These are phyloP conservation scores for Cladosporium sp. DNA, from an alignment of 2,329 filamentous ascomycete genomes.

Conservation along the genomic window DNA sequence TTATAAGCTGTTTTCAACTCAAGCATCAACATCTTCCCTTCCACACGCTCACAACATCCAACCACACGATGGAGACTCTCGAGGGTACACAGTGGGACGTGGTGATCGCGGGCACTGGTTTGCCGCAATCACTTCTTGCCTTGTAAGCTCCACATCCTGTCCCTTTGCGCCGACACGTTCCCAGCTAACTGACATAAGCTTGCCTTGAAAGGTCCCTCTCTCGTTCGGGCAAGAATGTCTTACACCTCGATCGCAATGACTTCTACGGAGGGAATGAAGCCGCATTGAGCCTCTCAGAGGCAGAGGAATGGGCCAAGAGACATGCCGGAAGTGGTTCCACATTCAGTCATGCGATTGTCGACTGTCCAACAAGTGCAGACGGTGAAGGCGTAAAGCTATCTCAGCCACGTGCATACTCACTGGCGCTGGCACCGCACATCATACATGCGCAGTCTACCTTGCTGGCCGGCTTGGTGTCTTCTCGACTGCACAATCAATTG, in stretches of 20 bases:
- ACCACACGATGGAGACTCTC: conserved; percentile 49
- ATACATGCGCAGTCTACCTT: conserved; percentile 82
- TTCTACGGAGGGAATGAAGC: conserved; percentile 89
- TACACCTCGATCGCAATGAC: conserved; percentile 84
- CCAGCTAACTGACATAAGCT: conserved; percentile 68
- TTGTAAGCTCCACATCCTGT: conserved; percentile 46
- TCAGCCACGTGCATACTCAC: conserved; percentile 73
- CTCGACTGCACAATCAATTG: conserved; percentile 82
- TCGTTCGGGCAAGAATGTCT: conserved; percentile 84
- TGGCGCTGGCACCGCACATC: conserved; percentile 82
- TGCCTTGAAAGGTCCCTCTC: conserved; percentile 77
- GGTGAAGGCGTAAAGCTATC: conserved; percentile 47
- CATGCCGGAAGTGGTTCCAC: conserved; percentile 24
- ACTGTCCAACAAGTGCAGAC: conserved; percentile 32
- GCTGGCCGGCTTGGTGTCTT: conserved; percentile 80
- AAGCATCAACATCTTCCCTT: conserved; percentile 14
- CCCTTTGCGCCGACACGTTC: conserved; percentile 22
- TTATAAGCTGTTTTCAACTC: conserved; percentile 2
- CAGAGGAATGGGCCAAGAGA: conserved; percentile 69
- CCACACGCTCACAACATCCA: neutral
- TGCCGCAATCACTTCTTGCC: conserved; percentile 56
- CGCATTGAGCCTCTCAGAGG: conserved; percentile 80
- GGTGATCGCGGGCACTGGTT: conserved; percentile 55
- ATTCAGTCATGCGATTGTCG: conserved; percentile 40
- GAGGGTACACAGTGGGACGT: conserved; percentile 55